phyloP scores from a whole-genome alignment of 1,284 basidiomycete genomes.

The Athelia sp. region DNA sequence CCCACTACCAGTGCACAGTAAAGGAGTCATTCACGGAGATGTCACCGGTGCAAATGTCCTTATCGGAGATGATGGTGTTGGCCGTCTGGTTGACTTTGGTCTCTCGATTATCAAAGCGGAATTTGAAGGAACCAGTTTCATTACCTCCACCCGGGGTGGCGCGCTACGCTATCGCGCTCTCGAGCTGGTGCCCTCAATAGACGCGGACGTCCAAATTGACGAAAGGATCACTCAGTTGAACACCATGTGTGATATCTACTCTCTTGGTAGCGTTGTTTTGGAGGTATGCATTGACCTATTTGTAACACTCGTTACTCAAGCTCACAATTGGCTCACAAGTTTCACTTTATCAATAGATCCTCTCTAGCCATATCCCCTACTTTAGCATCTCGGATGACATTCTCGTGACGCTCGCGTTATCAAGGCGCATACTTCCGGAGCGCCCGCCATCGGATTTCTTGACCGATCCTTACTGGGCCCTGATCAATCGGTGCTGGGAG shows the following conservation, averaged over 20 bases:
- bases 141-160: slow-evolving; percentile 26
- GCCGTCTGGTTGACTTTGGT: slow-evolving; percentile 29
- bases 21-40: slow-evolving; percentile 19
- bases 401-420: neutral
- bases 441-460: neutral
- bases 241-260: slow-evolving; percentile 20
- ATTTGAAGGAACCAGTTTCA: slow-evolving; percentile 20
- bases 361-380: neutral
- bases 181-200: slow-evolving; percentile 15
- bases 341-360: neutral
- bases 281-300: slow-evolving; percentile 14
- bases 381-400: neutral
- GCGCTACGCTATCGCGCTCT: slow-evolving; percentile 25
- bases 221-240: slow-evolving; percentile 9
- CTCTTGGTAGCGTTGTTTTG: slow-evolving; percentile 21
- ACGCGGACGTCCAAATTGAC: slow-evolving; percentile 7
- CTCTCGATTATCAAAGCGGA: slow-evolving; percentile 29
- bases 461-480: neutral
- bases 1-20: slow-evolving; percentile 13
- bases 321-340: too few relatives aligned
- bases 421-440: neutral
- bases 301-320: neutral
- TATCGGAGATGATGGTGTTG: slow-evolving; percentile 19
- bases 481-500: neutral
- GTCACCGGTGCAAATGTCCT: slow-evolving; percentile 26